Evolutionary conservation across 2,329 filamentous ascomycete genomes (phyloP), one percentile per base, ranked within the genome.

Genomic region (Phialemoniopsis sp.): DNA sequence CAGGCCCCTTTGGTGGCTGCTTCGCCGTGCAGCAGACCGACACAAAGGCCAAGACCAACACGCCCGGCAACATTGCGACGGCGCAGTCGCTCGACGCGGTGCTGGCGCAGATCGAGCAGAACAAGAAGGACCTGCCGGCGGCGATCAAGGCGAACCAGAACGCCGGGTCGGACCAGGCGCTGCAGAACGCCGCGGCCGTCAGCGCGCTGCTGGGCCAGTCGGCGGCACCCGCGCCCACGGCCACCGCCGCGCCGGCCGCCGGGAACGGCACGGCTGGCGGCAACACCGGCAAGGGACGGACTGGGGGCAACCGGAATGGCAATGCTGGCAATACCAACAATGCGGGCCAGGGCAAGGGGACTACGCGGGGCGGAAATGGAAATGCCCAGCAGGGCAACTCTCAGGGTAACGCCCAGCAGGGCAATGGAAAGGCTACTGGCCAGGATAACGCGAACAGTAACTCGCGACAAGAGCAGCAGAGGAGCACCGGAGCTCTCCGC

Each of bases 11-110:
- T 40, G 56, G 56, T 15, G 51, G 76, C 37, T 81, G 77, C 57
- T 72, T 80, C 53, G 60, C 75, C 3, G 67, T 80, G 14, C 70
- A 78, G 54, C 78, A 82, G 51, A 59, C 60, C 21, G 76, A 78
- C 46, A 51, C 50, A 12, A 48, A 55, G 0, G 42, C 65, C 34
- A 66, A 55, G 36, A 54, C 52, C 40, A 76, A 76, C 59, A 64
- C 57, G 1, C 58, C 70, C 3, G 52, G 59, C 35, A 62, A 59
- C 36, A 71, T 81, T 50, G 41, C 51, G 5, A 79, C 76, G 0
- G 55, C 54, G 0, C 61, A 73, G 45, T 65, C 59, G 2, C 56
- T 76, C 6, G 56, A 69, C 3, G 64, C 54, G 13, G 63, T 79
- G 32, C 46, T 63, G 2, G 60, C 54, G 2, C 74, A 82, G 57